Evolutionary conservation across 2,329 filamentous ascomycete genomes (phyloP), one percentile per base, ranked within the genome.

Genomic region (Neofusicoccum sp.): DNA sequence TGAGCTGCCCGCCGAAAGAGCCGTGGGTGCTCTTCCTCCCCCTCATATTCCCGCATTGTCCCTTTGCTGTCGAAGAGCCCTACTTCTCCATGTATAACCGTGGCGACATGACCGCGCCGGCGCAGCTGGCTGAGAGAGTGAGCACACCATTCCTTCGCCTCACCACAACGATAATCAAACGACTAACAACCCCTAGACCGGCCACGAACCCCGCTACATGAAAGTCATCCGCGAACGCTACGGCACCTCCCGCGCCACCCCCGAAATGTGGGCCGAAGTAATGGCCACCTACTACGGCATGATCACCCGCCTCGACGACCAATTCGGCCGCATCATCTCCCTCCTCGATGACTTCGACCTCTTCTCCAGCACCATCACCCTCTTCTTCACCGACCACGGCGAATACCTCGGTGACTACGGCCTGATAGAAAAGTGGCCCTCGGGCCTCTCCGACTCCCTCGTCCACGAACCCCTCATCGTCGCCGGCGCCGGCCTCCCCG

Each of bases 381-480:
- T 81, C 71, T 79, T 81, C 65, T 80, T 79, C 60, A 79, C 78
- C 0, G 78, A 80, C 44, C 80, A 80, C 62, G 80, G 79, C 2
- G 79, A 83, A 56, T 83, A 79, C 58, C 74, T 83, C 0, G 80
- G 79, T 7, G 80, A 83, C 56, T 73, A 81, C 56, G 80, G 79
- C 0, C 67, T 82, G 9, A 79, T 83, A 16, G 80, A 83, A 67
- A 82, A 82, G 63, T 82, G 80, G 79, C 47, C 47, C 49, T 33
- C 7, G 36, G 80, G 76, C 3, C 66, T 81, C 0, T 79, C 76
- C 0, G 77, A 81, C 36, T 72, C 73, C 1, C 71, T 83, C 0
- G 72, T 77, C 0, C 78, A 78, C 14, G 78, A 81, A 56, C 80
- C 80, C 0, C 70, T 82, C 0, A 77, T 82, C 28, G 72, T 82